Evolutionary conservation across 805 yeast species (phyloP).

Genomic region (Saccharomyces kudriavzevii): DNA sequence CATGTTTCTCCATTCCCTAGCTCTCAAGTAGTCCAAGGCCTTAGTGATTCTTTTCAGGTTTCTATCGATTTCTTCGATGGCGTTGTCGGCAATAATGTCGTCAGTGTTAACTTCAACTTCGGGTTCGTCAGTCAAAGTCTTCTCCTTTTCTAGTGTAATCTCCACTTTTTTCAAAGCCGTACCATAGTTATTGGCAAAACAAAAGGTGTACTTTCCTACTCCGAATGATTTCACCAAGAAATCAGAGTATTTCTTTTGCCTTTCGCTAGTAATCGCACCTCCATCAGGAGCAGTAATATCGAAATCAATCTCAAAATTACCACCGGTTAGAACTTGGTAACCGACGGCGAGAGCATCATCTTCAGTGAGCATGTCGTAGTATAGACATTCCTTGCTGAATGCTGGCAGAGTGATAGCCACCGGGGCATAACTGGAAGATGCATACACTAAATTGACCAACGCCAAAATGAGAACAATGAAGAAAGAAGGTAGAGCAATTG

Average conservation of each 20-base stretch:
- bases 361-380: slow-evolving; percentile 30
- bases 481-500: background rate
- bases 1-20: slow-evolving; percentile 95
- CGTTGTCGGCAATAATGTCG: slow-evolving; percentile 45
- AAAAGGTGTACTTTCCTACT: slow-evolving; percentile 56
- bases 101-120: slow-evolving; percentile 40
- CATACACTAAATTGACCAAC: slow-evolving; percentile 9
- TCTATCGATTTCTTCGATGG: slow-evolving; percentile 50
- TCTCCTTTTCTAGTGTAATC: slow-evolving; percentile 48
- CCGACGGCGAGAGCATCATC: slow-evolving; percentile 36
- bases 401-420: slow-evolving; percentile 33
- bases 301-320: slow-evolving; percentile 60
- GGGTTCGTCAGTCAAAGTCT: slow-evolving; percentile 26
- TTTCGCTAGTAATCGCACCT: slow-evolving; percentile 39
- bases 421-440: slow-evolving; percentile 29
- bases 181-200: slow-evolving; percentile 57
- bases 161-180: slow-evolving; percentile 60
- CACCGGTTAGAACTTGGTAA: slow-evolving; percentile 55
- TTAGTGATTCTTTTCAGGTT: slow-evolving; percentile 51
- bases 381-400: slow-evolving; percentile 38
- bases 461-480: background rate
- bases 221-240: slow-evolving; percentile 49
- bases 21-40: slow-evolving; percentile 77
- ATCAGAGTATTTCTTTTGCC: slow-evolving; percentile 57
- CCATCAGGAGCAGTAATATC: slow-evolving; percentile 50